Evolutionary conservation across 257 asterid species (phyloP).

Genomic region (Avicennia marina): DNA sequence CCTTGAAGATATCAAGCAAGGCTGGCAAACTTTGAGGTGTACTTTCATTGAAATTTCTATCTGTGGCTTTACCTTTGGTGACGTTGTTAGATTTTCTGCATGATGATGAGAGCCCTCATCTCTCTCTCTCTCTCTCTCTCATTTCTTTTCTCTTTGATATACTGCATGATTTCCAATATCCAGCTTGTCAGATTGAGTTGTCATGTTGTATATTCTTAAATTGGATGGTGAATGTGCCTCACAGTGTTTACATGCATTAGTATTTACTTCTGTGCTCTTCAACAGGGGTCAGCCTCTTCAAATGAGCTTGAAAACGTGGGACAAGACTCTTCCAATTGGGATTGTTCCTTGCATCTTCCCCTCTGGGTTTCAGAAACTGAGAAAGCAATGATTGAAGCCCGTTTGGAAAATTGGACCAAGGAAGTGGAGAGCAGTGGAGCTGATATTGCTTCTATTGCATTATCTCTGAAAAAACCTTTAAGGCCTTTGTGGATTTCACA

Average conservation of each 20-base stretch:
- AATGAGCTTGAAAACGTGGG: slow-evolving; percentile 15
- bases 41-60: neutral
- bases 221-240: neutral
- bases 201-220: slow-evolving; percentile 9
- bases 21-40: neutral
- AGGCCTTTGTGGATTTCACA: slow-evolving; percentile 95
- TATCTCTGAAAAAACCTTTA: slow-evolving; percentile 55
- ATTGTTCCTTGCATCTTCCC: slow-evolving; percentile 91
- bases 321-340: slow-evolving; percentile 47
- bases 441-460: slow-evolving; percentile 66
- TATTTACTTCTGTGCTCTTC: slow-evolving; percentile 18
- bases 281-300: slow-evolving; percentile 43
- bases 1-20: neutral
- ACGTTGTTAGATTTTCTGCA: too few relatives aligned
- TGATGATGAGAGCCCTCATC: too few relatives aligned
- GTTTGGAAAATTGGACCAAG: slow-evolving; percentile 62
- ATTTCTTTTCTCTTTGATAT: too few relatives aligned
- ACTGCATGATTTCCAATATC: too few relatives aligned
- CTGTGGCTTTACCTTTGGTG: neutral
- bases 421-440: slow-evolving; percentile 88
- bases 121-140: too few relatives aligned
- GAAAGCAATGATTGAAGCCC: slow-evolving; percentile 54
- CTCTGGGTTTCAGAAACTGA: slow-evolving; percentile 90
- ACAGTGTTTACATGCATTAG: neutral
- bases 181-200: too few relatives aligned